Conservation (phyloP, 2,329 filamentous ascomycete species). For the Monosporascus sp. region DNA sequence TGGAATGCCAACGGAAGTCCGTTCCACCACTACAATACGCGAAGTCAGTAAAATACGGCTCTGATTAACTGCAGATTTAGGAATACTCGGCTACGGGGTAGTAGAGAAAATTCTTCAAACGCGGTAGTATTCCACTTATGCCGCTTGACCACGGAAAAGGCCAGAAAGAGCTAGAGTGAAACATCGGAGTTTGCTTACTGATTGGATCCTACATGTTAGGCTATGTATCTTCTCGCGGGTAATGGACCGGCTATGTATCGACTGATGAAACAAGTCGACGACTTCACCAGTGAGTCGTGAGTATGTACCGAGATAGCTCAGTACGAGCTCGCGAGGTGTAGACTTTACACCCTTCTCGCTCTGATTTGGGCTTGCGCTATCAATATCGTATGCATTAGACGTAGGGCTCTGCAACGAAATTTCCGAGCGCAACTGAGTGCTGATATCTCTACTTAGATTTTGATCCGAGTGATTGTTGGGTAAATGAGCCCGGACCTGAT, state of each 20-base stretch:
- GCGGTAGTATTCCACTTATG: not conserved
- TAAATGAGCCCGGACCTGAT: conserved; percentile 2
- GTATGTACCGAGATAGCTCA: conserved; percentile 3
- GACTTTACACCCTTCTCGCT: not conserved
- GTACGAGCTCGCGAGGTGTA: not conserved
- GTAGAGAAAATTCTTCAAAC: too few relatives aligned
- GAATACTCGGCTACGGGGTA: not conserved
- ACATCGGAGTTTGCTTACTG: not conserved
- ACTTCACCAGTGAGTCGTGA: conserved; percentile 4
- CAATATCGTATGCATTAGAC: not conserved
- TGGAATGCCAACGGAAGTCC: conserved; percentile 5
- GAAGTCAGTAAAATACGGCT: not conserved
- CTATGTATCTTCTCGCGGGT: conserved; percentile 4
- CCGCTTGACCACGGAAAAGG: not conserved
- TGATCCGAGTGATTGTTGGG: not conserved
- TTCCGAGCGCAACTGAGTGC: not conserved
- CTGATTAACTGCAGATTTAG: not conserved
- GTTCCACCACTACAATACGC: conserved; percentile 5
- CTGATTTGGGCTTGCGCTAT: not conserved
- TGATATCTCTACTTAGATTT: not conserved
- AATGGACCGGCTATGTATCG: conserved; percentile 1
- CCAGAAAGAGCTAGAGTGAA: not conserved
- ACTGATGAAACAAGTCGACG: conserved; percentile 7
- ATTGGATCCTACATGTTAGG: conserved; percentile 4
- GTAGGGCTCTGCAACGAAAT: not conserved